These are phyloP conservation scores for Tulasnella sp. DNA, from an alignment of 768 basidiomycete genomes.

Conservation along the genomic window DNA sequence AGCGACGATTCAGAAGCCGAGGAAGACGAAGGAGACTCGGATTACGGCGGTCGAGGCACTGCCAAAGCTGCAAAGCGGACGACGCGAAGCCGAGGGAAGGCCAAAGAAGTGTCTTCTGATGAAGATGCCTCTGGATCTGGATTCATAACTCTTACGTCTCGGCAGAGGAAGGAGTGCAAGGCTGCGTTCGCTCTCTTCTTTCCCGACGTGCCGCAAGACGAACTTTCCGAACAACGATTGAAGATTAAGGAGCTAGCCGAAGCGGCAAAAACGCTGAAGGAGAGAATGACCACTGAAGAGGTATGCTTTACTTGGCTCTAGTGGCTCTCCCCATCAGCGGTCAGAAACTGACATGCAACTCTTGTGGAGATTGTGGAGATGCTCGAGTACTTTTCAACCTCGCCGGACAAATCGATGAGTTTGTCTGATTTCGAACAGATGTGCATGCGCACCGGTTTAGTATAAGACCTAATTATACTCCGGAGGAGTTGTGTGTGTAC, in stretches of 20 bases:
- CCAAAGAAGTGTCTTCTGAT: slow-evolving; percentile 42
- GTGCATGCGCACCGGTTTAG: slow-evolving; percentile 62
- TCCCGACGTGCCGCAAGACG: slow-evolving; percentile 45
- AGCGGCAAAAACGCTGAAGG: slow-evolving; percentile 59
- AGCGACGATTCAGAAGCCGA: slow-evolving; percentile 4
- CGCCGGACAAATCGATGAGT: slow-evolving; percentile 61
- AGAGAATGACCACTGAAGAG: slow-evolving; percentile 71
- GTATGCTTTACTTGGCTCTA: slow-evolving; percentile 39
- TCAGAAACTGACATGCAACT: slow-evolving; percentile 10
- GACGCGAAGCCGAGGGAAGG: not conserved
- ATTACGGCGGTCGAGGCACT: not conserved
- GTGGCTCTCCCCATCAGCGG: not conserved
- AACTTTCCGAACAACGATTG: slow-evolving; percentile 50
- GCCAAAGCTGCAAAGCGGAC: not conserved
- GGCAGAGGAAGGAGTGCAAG: slow-evolving; percentile 53
- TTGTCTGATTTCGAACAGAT: slow-evolving; percentile 69
- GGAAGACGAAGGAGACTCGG: not conserved
- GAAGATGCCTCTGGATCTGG: not conserved
- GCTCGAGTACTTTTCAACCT: slow-evolving; percentile 69
- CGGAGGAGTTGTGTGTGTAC: too few species aligned
- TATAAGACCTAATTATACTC: slow-evolving; percentile 32
- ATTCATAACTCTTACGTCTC: slow-evolving; percentile 18
- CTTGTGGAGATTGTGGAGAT: slow-evolving; percentile 64
- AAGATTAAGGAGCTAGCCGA: slow-evolving; percentile 63
- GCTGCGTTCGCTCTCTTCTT: slow-evolving; percentile 72